Conservation (phyloP, 1,284 basidiomycete species). For the Rhodofomes roseus region DNA sequence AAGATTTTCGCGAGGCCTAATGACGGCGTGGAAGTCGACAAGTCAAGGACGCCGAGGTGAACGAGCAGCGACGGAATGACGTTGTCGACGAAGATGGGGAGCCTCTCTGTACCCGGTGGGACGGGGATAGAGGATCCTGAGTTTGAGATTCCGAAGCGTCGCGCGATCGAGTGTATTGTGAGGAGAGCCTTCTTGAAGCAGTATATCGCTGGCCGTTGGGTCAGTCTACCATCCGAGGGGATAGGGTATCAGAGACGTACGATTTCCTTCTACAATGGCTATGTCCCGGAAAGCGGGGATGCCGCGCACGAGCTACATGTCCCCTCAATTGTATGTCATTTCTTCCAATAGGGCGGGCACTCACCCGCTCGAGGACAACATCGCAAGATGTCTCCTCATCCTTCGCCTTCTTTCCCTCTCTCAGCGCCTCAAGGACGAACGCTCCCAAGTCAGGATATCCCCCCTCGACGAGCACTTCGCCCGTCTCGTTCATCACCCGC, state of each 20-base stretch:
- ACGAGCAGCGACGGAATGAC: conserved; percentile 82
- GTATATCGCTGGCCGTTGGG: conserved; percentile 58
- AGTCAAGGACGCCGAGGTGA: conserved; percentile 71
- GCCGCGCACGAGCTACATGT: conserved; percentile 58
- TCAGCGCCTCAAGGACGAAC: conserved; percentile 67
- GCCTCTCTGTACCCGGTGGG: conserved; percentile 45
- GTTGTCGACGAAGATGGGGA: conserved; percentile 85
- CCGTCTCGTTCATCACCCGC: conserved; percentile 68
- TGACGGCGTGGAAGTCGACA: conserved; percentile 40
- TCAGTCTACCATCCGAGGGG: neutral
- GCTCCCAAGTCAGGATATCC: conserved; percentile 70
- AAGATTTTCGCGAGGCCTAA: conserved; percentile 41
- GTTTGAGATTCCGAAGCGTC: conserved; percentile 55
- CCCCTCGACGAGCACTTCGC: conserved; percentile 52
- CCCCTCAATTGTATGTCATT: neutral
- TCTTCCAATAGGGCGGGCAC: conserved; percentile 7
- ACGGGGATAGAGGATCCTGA: conserved; percentile 52
- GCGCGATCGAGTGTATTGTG: conserved; percentile 65
- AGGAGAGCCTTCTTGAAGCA: conserved; percentile 89
- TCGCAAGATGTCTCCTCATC: conserved; percentile 45
- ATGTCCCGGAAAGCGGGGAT: conserved; percentile 80
- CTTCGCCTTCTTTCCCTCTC: conserved; percentile 45
- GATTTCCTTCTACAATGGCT: conserved; percentile 53
- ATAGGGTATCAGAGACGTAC: conserved; percentile 41
- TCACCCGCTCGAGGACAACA: conserved; percentile 60